phyloP scores from a whole-genome alignment of 352 stramenopile genomes.

The Saprolegnia diclina region DNA sequence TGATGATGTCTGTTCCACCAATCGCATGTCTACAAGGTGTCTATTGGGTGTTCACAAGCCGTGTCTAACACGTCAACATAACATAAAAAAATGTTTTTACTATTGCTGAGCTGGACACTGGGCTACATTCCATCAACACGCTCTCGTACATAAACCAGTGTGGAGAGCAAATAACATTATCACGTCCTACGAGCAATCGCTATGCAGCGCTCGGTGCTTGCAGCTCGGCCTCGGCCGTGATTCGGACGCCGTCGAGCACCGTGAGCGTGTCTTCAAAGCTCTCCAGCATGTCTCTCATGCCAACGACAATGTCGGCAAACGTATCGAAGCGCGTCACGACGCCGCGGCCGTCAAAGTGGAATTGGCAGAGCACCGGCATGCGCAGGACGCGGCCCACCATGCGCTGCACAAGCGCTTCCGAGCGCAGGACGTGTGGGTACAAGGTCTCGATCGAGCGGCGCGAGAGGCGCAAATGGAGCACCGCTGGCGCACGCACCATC shows the following conservation, averaged over 20 bases:
- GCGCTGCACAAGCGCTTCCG: constrained; percentile 53
- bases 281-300: background rate
- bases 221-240: constrained; percentile 35
- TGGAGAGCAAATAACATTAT: too few relatives aligned
- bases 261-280: background rate
- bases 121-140: too few relatives aligned
- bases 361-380: background rate
- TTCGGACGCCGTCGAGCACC: constrained; percentile 30
- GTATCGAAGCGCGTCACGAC: background rate
- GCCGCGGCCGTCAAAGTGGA: background rate
- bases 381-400: constrained; percentile 48
- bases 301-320: background rate
- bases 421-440: constrained; percentile 61
- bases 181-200: too few relatives aligned
- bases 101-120: too few relatives aligned
- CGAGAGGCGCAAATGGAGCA: constrained; percentile 52
- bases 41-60: too few relatives aligned
- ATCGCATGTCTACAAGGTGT: too few relatives aligned
- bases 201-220: background rate
- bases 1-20: too few relatives aligned
- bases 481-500: constrained; percentile 8
- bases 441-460: constrained; percentile 55
- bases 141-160: too few relatives aligned
- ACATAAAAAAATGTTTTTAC: too few relatives aligned
- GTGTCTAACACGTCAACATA: too few relatives aligned